Conservation (phyloP, 73 alveolate genomes). For the Paramecium biaurelia region DNA sequence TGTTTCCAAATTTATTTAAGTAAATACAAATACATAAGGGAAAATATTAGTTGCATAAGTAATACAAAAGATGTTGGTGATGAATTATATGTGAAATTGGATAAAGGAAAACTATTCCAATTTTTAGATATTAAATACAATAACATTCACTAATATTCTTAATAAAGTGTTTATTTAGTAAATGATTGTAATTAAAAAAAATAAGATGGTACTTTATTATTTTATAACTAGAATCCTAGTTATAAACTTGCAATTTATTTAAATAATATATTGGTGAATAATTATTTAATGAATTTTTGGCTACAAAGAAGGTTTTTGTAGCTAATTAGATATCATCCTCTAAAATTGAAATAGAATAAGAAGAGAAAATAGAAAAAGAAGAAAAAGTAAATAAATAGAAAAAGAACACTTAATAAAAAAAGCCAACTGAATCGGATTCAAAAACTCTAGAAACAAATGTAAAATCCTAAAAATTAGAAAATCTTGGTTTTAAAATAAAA, state of each 20-base stretch:
- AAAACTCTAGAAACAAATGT: background rate
- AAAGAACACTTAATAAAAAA: background rate
- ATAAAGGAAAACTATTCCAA: background rate
- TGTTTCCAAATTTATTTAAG: background rate
- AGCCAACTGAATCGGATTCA: background rate
- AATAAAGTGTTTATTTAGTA: background rate
- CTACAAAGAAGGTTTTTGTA: background rate
- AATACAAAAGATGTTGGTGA: background rate
- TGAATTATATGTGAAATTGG: background rate
- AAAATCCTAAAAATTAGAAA: too few species aligned
- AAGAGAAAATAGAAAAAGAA: background rate
- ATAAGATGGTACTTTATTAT: background rate
- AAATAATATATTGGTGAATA: background rate
- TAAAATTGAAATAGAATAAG: background rate
- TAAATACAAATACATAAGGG: background rate
- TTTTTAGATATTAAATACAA: background rate
- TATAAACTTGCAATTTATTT: background rate
- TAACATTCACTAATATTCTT: background rate
- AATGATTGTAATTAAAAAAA: background rate
- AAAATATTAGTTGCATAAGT: background rate
- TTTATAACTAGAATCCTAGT: background rate
- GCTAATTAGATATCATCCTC: background rate
- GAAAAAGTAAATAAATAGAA: background rate
- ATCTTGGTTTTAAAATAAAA: too few species aligned
- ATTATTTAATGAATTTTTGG: background rate